Base-by-base conservation (phyloP, 345 rosid species). In the Eutrema japonicum region DNA sequence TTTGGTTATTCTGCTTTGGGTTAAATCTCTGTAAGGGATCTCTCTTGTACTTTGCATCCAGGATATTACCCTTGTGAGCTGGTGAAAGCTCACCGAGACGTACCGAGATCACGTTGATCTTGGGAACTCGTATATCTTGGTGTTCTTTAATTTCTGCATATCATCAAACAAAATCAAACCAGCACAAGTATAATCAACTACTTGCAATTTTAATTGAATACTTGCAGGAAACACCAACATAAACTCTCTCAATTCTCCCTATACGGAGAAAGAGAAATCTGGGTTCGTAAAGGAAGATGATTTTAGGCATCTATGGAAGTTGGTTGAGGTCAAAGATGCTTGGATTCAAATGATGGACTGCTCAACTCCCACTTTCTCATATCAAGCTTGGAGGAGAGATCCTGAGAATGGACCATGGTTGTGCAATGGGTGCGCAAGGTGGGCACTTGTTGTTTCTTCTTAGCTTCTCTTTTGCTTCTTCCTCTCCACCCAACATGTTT, bases 311-410 rank as follows among this genome's bases (percentile, higher is more conserved):
- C 78, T 95, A 46, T 82, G 81, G 73, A 77, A 79, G 79, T 85
- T 91, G 77, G 96, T 87, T 55, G 97, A 95, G 77, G 93, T 63
- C 72, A 95, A 84, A 82, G 99, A 95, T 73, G 75, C 84, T 70
- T 95, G 99, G 99, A 88, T 92, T 86, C 89, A 84, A 13, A 90
- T 95, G 96, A 95, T 95, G 99, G 88, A 95, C 72, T 86, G 96
- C 3, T 87, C 96, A 27, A 82, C 88, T 1, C 78, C 85, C 0
- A 85, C 85, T 18, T 86, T 95, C 90, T 38, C 77, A 43, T 95
- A 88, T 71, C 88, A 85, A 78, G 99, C 97, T 55, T 92, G 99
- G 97, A 89, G 88, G 45, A 80, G 99, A 76, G 99, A 95, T 77
- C 92, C 81, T 32, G 80, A 82, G 96, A 18, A 18, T 18, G 22